Base-by-base conservation (phyloP, 2,329 filamentous ascomycete species). In the Arthroderma uncinatum region DNA sequence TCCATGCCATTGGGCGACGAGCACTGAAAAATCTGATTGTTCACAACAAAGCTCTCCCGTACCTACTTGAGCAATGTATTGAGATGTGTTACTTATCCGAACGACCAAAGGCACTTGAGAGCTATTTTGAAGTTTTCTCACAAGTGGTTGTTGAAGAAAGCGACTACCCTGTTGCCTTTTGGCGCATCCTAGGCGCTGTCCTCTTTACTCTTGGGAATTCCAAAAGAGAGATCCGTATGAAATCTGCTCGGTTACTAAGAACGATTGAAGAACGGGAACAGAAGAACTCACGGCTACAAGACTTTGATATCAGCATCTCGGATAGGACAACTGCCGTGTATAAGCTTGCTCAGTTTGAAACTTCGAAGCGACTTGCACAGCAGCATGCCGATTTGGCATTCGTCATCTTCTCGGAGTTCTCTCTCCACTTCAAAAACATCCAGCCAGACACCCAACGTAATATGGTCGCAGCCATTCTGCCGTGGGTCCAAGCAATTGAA, bases 311-410 rank as follows among this genome's bases (percentile, higher is more conserved):
- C 65, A 96, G 91, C 69, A 93, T 98, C 58, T 94, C 92, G 0
- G 94, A 98, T 73, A 97, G 96, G 73, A 98, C 94, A 0, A 95
- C 95, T 63, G 91, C 92, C 0, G 92, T 98, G 2, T 98, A 97
- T 73, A 98, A 98, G 73, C 78, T 94, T 47, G 93, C 94, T 0
- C 93, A 98, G 67, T 97, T 96, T 63, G 92, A 97, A 68, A 94
- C 95, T 21, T 97, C 93, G 0, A 90, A 92, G 65, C 81, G 91
- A 19, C 79, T 98, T 39, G 87, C 91, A 1, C 89, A 88, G 65
- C 88, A 94, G 62, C 89, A 98, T 68, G 82, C 87, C 0, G 90
- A 95, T 62, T 74, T 95, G 40, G 91, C 92, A 0, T 96, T 97
- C 66, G 83, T 91, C 58, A 86, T 98, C 54, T 96, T 98, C 68